Evolutionary conservation across 441 rosid species (phyloP), one percentile per base, ranked within the genome.

Genomic region (Mallotus repandus): DNA sequence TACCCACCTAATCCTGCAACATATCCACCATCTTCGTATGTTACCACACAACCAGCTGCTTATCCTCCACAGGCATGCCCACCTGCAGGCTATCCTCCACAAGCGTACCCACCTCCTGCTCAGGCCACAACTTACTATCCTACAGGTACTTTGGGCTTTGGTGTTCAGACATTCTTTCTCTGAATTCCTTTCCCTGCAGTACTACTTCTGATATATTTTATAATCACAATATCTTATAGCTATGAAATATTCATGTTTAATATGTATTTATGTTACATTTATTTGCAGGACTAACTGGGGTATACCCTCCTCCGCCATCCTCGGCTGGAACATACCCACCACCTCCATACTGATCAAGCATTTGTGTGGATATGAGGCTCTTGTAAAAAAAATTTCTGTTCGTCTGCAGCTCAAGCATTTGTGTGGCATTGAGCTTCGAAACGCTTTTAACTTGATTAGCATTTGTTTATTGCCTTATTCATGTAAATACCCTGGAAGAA

Each of bases 251-350:
- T 38, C 48, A 2, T 32, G 8, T 54, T 7, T 60, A 16, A 29
- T 35, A 32, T 9, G 29, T 35, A 53, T 16, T 9, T 15, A 19
- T 15, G 58, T 19, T 32, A 7, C 14, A 9, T 25, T 38, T 71
- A 45, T 60, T 15, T 43, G 45, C 78, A 81, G 77, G 76, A 59
- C 75, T 81, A 54, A 9, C 72, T 13, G 63, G 50, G 1, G 61
- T 53, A 12, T 52, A 62, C 54, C 68, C 75, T 49, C 74, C 68
- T 63, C 68, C 75, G 22, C 69, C 16, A 19, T 15, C 79, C 3
- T 66, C 16, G 9, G 9, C 78, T 2, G 83, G 82, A 65, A 58
- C 69, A 61, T 84, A 79, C 73, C 81, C 83, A 9, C 84, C 88
- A 7, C 85, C 81, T 5, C 82, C 84, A 19, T 79, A 81, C 72